Evolutionary conservation across 352 stramenopile genomes (phyloP), one percentile per base, ranked within the genome.

Genomic region (Blastocystis hominis): DNA sequence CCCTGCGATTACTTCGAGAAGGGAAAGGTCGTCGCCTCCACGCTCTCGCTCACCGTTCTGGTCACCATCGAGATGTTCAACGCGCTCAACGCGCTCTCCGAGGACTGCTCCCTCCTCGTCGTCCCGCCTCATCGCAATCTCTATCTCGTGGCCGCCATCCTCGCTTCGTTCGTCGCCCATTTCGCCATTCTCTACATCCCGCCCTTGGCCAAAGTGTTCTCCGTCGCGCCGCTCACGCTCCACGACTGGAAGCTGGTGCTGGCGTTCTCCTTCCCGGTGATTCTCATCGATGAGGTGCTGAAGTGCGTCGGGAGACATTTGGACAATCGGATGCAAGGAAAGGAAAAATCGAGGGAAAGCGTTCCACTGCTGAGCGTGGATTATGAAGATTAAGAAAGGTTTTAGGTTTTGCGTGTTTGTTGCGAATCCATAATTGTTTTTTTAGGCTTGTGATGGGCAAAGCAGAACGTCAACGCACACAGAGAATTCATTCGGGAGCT

Each of bases 1-100:
- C 93, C 94, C 89, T 97, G 94, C 91, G 92, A 92, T 40, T 97
- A 96, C 92, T 97, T 97, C 89, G 95, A 93, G 68, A 92, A 95
- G 20, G 94, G 93, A 87, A 97, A 96, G 90, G 91, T 93, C 81
- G 93, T 92, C 88, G 93, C 94, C 47, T 97, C 94, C 88, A 97
- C 94, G 46, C 90, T 98, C 24, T 96, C 93, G 84, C 91, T 98
- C 10, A 96, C 93, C 47, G 94, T 97, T 44, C 89, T 98, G 76
- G 94, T 98, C 40, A 92, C 93, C 1, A 97, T 97, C 78, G 94
- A 98, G 90, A 97, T 98, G 94, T 94, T 98, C 88, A 97, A 97
- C 88, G 94, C 94, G 7, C 86, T 98, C 61, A 98, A 97, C 91
- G 94, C 94, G 59, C 91, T 96, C 3, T 96, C 93, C 79, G 64